Conservation (phyloP, 768 basidiomycete species). For the Collybia sordida region DNA sequence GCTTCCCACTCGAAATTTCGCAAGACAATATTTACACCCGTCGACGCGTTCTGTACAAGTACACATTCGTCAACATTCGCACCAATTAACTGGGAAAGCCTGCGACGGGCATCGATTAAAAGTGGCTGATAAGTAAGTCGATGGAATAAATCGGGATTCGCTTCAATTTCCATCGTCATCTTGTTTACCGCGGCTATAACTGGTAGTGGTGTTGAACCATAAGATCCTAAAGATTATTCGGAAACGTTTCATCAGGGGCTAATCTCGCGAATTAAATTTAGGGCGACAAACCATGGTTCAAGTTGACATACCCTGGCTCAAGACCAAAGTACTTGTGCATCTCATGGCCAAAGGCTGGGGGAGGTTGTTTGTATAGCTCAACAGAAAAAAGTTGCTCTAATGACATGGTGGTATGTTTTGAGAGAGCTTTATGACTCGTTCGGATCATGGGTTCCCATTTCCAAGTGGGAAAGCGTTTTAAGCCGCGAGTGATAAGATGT, state of each 20-base stretch:
- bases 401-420: neutral
- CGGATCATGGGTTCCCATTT: no score
- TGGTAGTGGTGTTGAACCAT: conserved; percentile 46
- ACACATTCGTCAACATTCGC: conserved; percentile 45
- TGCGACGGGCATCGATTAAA: conserved; percentile 36
- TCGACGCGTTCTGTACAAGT: conserved; percentile 53
- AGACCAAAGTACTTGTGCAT: conserved; percentile 55
- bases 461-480: neutral
- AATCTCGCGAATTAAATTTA: conserved; percentile 16
- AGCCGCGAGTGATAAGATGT: neutral
- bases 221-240: conserved; percentile 39
- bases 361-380: conserved; percentile 23
- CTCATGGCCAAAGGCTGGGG: conserved; percentile 53
- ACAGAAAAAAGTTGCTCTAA: conserved; percentile 2
- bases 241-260: conserved; percentile 28
- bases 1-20: conserved; percentile 60
- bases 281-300: conserved; percentile 58
- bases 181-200: conserved; percentile 40
- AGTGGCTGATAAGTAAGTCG: conserved; percentile 27
- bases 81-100: conserved; percentile 51
- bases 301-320: conserved; percentile 57
- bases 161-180: conserved; percentile 36
- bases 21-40: conserved; percentile 60
- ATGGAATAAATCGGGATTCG: conserved; percentile 52
- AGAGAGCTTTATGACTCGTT: neutral